phyloP scores from a whole-genome alignment of 805 yeast species.

The Candida pseudoglaebosa region DNA sequence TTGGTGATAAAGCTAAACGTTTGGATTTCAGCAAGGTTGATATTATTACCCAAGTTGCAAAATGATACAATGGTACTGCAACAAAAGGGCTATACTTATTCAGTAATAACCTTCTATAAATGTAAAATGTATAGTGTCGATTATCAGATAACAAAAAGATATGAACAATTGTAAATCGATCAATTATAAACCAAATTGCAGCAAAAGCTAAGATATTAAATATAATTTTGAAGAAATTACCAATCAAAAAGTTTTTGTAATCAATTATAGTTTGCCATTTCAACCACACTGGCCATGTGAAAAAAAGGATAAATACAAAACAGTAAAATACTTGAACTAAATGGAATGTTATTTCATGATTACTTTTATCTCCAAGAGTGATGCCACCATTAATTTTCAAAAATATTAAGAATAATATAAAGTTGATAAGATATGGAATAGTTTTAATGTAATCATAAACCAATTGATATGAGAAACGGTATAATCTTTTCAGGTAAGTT shows the following conservation, averaged over 20 bases:
- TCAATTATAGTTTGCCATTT: conserved; percentile 35
- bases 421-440: conserved; percentile 53
- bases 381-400: conserved; percentile 72
- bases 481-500: conserved; percentile 7
- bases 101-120: conserved; percentile 65
- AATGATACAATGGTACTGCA: conserved; percentile 69
- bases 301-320: conserved; percentile 53
- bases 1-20: conserved; percentile 17
- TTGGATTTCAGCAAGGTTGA: conserved; percentile 12
- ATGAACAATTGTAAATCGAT: conserved; percentile 69
- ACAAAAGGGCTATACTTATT: conserved; percentile 44
- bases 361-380: conserved; percentile 86
- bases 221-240: conserved; percentile 14
- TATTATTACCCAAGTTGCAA: conserved; percentile 37
- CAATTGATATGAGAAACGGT: conserved; percentile 12
- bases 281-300: conserved; percentile 75
- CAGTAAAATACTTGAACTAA: conserved; percentile 81
- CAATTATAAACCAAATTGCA: conserved; percentile 44
- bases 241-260: conserved; percentile 33
- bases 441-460: conserved; percentile 19
- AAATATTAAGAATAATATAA: conserved; percentile 52
- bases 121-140: conserved; percentile 87
- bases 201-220: conserved; percentile 14
- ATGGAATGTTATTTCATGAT: conserved; percentile 72
- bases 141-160: conserved; percentile 93